These are phyloP conservation scores for Apiospora kogelbergensis DNA, from an alignment of 2,329 filamentous ascomycete species.

Conservation along the genomic window DNA sequence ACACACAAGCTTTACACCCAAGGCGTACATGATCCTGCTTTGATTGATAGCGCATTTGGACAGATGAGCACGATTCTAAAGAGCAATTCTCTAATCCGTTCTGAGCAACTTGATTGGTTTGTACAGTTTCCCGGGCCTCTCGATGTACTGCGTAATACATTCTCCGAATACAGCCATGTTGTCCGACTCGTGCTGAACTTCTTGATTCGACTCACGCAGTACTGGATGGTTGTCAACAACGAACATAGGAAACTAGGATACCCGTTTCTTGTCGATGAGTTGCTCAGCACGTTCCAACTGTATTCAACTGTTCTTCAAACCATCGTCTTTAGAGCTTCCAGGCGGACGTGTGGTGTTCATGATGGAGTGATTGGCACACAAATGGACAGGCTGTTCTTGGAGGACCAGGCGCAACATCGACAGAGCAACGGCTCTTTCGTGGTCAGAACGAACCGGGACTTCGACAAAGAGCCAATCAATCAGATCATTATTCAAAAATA, in stretches of 20 bases:
- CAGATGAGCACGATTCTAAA: slow-evolving; percentile 37
- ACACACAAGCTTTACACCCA: slow-evolving; percentile 39
- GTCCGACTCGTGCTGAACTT: slow-evolving; percentile 41
- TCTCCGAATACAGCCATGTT: slow-evolving; percentile 18
- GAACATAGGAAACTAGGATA: slow-evolving; percentile 39
- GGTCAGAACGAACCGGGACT: background rate
- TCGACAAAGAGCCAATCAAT: slow-evolving; percentile 21
- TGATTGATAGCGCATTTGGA: slow-evolving; percentile 34
- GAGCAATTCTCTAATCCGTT: slow-evolving; percentile 34
- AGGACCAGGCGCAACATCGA: slow-evolving; percentile 31
- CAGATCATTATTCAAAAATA: slow-evolving; percentile 20
- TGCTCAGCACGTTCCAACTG: slow-evolving; percentile 47
- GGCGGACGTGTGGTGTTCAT: slow-evolving; percentile 44
- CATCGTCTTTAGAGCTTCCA: slow-evolving; percentile 52
- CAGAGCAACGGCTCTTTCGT: slow-evolving; percentile 20
- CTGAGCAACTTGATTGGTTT: slow-evolving; percentile 33
- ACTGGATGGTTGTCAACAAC: slow-evolving; percentile 38
- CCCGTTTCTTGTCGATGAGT: slow-evolving; percentile 58
- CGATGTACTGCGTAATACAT: slow-evolving; percentile 11
- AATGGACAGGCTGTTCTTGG: slow-evolving; percentile 37
- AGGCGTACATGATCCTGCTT: slow-evolving; percentile 17
- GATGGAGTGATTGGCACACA: slow-evolving; percentile 33
- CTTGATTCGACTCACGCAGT: slow-evolving; percentile 40
- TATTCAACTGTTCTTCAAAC: slow-evolving; percentile 51
- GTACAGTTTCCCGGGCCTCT: slow-evolving; percentile 35